Evolutionary conservation across 177 flowering plant species (phyloP).

Genomic region (Vitis hybrid): DNA sequence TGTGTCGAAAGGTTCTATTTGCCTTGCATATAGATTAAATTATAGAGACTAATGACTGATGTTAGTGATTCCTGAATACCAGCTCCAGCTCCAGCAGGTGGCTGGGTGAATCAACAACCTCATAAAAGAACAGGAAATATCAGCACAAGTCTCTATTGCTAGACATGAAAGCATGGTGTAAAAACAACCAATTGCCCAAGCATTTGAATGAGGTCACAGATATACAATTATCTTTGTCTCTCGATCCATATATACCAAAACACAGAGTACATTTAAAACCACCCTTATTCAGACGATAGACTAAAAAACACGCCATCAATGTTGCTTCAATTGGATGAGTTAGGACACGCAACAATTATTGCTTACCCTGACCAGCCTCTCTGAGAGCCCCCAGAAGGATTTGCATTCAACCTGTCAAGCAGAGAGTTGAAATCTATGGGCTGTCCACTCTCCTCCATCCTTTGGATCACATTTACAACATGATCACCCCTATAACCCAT

Average conservation of each 20-base stretch:
- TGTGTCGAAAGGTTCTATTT: too few species aligned
- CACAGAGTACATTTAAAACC: constrained; percentile 4
- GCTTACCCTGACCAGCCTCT: constrained; percentile 60
- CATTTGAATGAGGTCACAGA: neutral
- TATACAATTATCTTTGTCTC: constrained; percentile 2
- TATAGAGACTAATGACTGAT: too few species aligned
- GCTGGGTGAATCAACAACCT: too few species aligned
- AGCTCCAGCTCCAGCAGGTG: too few species aligned
- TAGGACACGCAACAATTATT: neutral
- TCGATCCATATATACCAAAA: neutral
- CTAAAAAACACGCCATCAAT: constrained; percentile 12
- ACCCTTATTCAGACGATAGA: constrained; percentile 12
- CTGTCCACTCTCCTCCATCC: constrained; percentile 86
- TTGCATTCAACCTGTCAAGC: constrained; percentile 76
- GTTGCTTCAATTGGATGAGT: neutral
- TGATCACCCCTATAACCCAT: constrained; percentile 88
- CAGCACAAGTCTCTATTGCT: too few species aligned
- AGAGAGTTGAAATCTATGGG: constrained; percentile 77
- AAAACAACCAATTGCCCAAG: too few species aligned
- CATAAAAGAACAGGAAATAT: too few species aligned
- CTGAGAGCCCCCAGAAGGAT: constrained; percentile 55
- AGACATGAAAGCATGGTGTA: too few species aligned
- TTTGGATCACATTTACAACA: constrained; percentile 56
- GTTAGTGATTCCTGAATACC: too few species aligned
- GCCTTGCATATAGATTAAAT: too few species aligned